Conservation (phyloP, 1,284 basidiomycete genomes). For the Papiliotrema fonsecae region DNA sequence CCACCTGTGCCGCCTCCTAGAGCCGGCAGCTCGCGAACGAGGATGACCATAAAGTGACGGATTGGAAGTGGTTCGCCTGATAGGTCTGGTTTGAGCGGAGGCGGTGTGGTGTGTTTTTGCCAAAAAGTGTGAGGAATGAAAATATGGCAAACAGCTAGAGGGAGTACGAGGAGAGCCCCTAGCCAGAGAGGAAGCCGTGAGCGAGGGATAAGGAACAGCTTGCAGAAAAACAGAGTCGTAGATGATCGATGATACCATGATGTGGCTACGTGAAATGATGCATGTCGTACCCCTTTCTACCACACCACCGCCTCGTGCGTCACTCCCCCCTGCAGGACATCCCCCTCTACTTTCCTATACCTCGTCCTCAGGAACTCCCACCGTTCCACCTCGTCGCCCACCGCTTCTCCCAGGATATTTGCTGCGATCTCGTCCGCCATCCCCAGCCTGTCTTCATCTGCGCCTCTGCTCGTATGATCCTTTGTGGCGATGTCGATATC, state of each 20-base stretch:
- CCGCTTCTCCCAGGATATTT: constrained; percentile 50
- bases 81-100: too few species aligned
- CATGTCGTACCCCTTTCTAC: too few species aligned
- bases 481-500: constrained; percentile 1
- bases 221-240: too few species aligned
- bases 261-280: too few species aligned
- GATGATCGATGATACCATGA: too few species aligned
- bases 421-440: constrained; percentile 52
- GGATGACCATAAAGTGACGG: neutral
- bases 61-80: too few species aligned
- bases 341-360: constrained; percentile 82
- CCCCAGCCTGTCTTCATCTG: constrained; percentile 3
- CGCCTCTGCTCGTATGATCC: constrained; percentile 2
- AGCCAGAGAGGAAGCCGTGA: too few species aligned
- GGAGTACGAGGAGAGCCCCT: too few species aligned
- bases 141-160: too few species aligned
- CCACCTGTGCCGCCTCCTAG: neutral
- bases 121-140: too few species aligned
- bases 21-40: constrained; percentile 13
- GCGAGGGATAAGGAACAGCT: too few species aligned
- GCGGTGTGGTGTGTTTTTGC: too few species aligned
- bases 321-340: constrained; percentile 58
- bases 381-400: constrained; percentile 50
- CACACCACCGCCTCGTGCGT: constrained; percentile 68
- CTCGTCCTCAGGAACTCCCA: constrained; percentile 65